phyloP scores from a whole-genome alignment of 768 basidiomycete species.

The Nidularia pulvinata region DNA sequence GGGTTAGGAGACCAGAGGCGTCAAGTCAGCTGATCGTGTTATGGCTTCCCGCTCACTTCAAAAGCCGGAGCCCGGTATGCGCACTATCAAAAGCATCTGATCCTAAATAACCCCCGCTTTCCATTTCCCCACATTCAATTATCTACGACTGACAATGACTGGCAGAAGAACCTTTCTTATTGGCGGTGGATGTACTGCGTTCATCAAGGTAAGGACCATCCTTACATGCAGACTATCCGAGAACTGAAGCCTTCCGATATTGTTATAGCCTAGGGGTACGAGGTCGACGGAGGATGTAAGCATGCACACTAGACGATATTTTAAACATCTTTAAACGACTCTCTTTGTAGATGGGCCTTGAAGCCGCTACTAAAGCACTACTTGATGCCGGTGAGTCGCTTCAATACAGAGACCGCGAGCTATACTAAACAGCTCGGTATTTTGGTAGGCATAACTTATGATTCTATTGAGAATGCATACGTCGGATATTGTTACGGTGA shows the following conservation, averaged over 20 bases:
- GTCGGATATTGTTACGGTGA: constrained; percentile 84
- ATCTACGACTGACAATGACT: constrained; percentile 19
- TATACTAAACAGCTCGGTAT: background rate
- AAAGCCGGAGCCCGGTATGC: too few species aligned
- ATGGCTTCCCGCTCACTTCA: too few species aligned
- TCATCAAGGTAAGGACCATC: constrained; percentile 61
- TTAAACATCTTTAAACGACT: too few species aligned
- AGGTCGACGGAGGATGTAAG: constrained; percentile 75
- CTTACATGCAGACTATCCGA: background rate
- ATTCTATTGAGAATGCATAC: constrained; percentile 68
- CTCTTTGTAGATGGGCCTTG: constrained; percentile 71
- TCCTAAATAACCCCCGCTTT: too few species aligned
- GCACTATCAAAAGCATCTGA: too few species aligned
- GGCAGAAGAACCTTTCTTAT: constrained; percentile 61
- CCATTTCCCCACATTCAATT: too few species aligned
- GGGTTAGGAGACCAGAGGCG: too few species aligned
- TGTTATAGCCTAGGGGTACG: constrained; percentile 56
- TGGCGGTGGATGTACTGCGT: constrained; percentile 76
- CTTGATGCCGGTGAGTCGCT: constrained; percentile 69
- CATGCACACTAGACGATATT: background rate
- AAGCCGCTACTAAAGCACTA: constrained; percentile 85
- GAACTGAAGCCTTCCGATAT: constrained; percentile 4
- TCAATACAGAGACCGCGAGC: background rate
- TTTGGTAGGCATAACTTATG: constrained; percentile 75
- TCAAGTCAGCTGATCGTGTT: too few species aligned